phyloP scores from a whole-genome alignment of 2,329 filamentous ascomycete genomes.

The Ophiostoma tasmaniense region DNA sequence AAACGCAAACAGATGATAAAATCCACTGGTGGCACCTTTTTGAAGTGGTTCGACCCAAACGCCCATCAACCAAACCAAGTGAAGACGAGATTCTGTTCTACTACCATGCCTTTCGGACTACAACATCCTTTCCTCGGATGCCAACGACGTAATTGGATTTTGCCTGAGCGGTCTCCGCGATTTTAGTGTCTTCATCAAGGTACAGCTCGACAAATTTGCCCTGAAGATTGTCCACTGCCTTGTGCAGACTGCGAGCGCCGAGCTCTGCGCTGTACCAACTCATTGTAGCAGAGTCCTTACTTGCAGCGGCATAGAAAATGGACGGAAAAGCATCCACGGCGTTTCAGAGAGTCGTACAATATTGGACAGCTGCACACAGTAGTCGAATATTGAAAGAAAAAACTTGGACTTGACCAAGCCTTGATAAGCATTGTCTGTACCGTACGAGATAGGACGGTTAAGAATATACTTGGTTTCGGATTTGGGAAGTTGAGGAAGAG shows the following conservation, averaged over 20 bases:
- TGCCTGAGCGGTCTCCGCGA: background rate
- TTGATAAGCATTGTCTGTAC: background rate
- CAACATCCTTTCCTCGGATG: background rate
- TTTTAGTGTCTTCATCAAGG: background rate
- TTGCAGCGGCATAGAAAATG: conserved; percentile 16
- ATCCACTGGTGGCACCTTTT: too few relatives aligned
- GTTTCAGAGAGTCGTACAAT: background rate
- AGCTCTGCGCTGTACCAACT: conserved; percentile 15
- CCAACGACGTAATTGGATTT: background rate
- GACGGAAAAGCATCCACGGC: conserved; percentile 14
- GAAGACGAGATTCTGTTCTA: background rate
- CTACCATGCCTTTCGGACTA: background rate
- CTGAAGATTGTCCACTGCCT: background rate
- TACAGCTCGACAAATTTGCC: background rate
- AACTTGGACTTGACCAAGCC: background rate
- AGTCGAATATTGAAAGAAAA: background rate
- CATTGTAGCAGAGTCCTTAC: conserved; percentile 9
- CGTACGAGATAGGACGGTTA: background rate
- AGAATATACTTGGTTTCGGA: background rate
- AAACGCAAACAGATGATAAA: too few relatives aligned
- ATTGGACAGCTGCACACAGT: background rate
- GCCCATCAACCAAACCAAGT: too few relatives aligned
- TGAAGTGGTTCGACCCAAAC: too few relatives aligned
- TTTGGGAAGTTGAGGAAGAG: background rate
- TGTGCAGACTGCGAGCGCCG: conserved; percentile 15